Base-by-base conservation (phyloP, 495 filamentous ascomycete species). In the Trichoderma orchidacearum region DNA sequence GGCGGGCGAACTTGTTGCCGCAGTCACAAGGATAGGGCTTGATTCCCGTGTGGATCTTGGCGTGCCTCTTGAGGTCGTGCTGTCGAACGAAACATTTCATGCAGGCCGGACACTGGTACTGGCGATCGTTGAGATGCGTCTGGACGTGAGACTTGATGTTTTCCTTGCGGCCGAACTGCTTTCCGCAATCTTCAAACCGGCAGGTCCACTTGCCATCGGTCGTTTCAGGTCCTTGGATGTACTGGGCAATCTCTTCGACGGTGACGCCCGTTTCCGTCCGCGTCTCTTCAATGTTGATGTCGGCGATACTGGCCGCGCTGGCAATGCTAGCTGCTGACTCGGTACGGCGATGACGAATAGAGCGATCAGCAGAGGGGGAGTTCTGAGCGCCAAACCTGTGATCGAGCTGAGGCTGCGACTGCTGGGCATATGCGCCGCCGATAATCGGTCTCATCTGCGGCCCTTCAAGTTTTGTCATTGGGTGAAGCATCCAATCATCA, bases 121-220 rank as follows among this genome's bases (percentile, higher is more conserved):
- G 94, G 29, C 94, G 80, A 61, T 97, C 94, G 60, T 91, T 91
- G 55, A 98, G 84, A 65, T 98, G 93, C 1, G 93, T 96, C 68
- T 98, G 93, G 41, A 98, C 87, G 67, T 98, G 93, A 8, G 90
- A 92, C 64, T 92, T 94, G 73, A 96, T 94, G 68, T 98, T 98
- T 70, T 98, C 93, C 66, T 95, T 93, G 51, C 93, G 80, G 12
- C 88, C 89, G 64, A 97, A 98, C 13, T 80, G 79, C 61, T 93
- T 91, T 35, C 79, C 75, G 73, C 93, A 98, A 12, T 82, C 82
- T 3, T 85, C 81, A 63, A 80, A 96, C 5, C 86, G 70, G 67
- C 93, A 98, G 1, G 86, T 75, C 88, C 90, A 97, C 69, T 92
- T 91, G 55, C 87, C 83, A 60, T 82, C 80, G 21, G 75, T 63